Evolutionary conservation across 495 filamentous ascomycete species (phyloP).

Genomic region (Geoglossum glabrum): DNA sequence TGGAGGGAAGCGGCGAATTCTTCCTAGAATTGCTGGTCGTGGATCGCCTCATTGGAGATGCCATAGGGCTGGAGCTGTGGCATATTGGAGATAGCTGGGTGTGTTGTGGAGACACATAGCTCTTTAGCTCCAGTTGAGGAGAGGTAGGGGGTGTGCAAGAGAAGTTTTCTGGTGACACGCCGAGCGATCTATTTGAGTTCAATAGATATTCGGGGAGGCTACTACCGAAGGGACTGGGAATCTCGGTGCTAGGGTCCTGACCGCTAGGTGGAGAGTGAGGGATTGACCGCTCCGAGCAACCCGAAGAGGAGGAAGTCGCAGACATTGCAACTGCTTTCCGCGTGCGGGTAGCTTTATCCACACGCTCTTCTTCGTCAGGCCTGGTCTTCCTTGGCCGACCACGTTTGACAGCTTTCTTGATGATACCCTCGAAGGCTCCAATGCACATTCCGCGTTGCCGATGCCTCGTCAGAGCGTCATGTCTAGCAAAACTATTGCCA

Average conservation of each 20-base stretch:
- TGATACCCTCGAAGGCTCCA: conserved; percentile 69
- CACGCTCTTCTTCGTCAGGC: conserved; percentile 43
- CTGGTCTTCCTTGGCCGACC: conserved; percentile 45
- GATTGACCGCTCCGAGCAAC: conserved; percentile 14
- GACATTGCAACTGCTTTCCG: conserved; percentile 24
- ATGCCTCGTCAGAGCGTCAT: conserved; percentile 87
- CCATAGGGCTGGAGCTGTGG: not conserved
- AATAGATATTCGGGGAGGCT: not conserved
- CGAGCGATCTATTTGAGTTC: not conserved
- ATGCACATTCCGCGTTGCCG: conserved; percentile 87
- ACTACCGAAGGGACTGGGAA: not conserved
- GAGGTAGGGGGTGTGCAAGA: not conserved
- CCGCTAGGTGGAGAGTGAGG: not conserved
- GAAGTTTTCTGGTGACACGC: not conserved
- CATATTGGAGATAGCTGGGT: not conserved
- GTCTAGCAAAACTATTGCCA: conserved; percentile 75
- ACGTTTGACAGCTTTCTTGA: conserved; percentile 47
- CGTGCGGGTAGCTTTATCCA: conserved; percentile 37
- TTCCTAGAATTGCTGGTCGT: not conserved
- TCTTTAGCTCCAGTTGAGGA: not conserved
- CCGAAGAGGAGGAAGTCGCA: conserved; percentile 19
- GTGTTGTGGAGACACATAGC: not conserved
- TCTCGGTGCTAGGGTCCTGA: not conserved
- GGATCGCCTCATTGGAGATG: not conserved
- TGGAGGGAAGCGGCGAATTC: not conserved